phyloP scores from a whole-genome alignment of 1,284 basidiomycete species.

The Heterobasidion irregulare region DNA sequence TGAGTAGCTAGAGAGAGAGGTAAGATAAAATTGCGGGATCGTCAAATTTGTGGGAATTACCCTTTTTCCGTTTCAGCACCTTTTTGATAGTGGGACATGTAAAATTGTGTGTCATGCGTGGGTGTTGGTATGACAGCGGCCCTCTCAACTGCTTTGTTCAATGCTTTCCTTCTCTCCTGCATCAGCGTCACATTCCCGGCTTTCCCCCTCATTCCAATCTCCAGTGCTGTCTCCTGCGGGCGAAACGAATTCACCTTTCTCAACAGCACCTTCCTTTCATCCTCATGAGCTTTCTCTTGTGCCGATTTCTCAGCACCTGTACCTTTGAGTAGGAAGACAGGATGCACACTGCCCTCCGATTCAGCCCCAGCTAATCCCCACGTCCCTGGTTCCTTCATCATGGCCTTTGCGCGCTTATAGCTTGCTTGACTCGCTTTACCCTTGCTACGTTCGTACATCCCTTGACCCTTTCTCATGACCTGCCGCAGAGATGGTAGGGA shows the following conservation, averaged over 20 bases:
- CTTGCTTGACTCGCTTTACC: slow-evolving; percentile 83
- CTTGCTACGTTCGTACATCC: slow-evolving; percentile 92
- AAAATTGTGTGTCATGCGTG: slow-evolving; percentile 24
- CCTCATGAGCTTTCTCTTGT: slow-evolving; percentile 27
- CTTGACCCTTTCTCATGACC: slow-evolving; percentile 86
- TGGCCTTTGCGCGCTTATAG: slow-evolving; percentile 86
- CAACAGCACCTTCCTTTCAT: slow-evolving; percentile 63
- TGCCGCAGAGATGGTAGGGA: slow-evolving; percentile 68
- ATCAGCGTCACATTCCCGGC: slow-evolving; percentile 64
- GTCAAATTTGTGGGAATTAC: not conserved
- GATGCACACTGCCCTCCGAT: slow-evolving; percentile 64
- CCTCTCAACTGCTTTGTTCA: slow-evolving; percentile 56
- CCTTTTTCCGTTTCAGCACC: slow-evolving; percentile 21
- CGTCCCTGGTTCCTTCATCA: slow-evolving; percentile 58
- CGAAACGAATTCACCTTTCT: slow-evolving; percentile 76
- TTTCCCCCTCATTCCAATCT: slow-evolving; percentile 72
- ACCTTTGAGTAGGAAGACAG: slow-evolving; percentile 40
- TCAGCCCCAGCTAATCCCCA: slow-evolving; percentile 63
- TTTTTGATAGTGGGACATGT: slow-evolving; percentile 26
- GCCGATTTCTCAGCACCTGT: slow-evolving; percentile 16
- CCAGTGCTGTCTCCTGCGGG: slow-evolving; percentile 89
- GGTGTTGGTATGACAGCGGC: slow-evolving; percentile 27
- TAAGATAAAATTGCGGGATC: not conserved
- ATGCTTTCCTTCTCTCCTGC: slow-evolving; percentile 80
- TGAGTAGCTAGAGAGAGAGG: slow-evolving; percentile 57